phyloP scores from a whole-genome alignment of 106 monocot genomes.

The Apostasia shenzhenica region DNA sequence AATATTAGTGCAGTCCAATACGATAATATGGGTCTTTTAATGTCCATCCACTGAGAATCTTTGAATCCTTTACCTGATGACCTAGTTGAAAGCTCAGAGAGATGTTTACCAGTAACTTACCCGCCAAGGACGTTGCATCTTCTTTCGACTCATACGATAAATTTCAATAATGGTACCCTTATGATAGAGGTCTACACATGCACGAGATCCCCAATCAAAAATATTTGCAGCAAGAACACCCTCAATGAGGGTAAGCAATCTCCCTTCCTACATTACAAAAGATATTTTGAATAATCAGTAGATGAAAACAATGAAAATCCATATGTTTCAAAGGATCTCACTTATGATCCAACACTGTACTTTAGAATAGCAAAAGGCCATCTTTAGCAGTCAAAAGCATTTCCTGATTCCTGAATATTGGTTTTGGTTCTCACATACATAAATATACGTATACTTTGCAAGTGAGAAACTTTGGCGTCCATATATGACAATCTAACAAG shows the following conservation, averaged over 20 bases:
- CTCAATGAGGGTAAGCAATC: slow-evolving; percentile 84
- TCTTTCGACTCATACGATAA: slow-evolving; percentile 98
- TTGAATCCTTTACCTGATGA: background rate
- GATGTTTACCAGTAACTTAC: slow-evolving; percentile 25
- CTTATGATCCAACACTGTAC: background rate
- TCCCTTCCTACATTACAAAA: slow-evolving; percentile 43
- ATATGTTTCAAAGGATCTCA: background rate
- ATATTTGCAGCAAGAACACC: slow-evolving; percentile 99
- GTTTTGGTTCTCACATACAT: too few species aligned
- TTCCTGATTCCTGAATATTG: too few species aligned
- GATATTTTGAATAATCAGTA: slow-evolving; percentile 3
- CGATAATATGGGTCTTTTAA: too few species aligned
- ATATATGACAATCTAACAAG: too few species aligned
- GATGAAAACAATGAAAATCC: background rate
- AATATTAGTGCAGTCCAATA: too few species aligned
- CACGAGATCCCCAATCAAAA: slow-evolving; percentile 99
- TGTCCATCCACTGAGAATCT: background rate
- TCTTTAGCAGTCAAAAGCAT: too few species aligned
- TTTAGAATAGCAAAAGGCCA: background rate
- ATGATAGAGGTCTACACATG: slow-evolving; percentile 95
- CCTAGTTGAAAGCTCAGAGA: background rate
- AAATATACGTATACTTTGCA: too few species aligned
- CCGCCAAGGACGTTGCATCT: slow-evolving; percentile 98
- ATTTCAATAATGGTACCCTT: slow-evolving; percentile 98
- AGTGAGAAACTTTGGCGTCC: too few species aligned